Evolutionary conservation across 2,329 filamentous ascomycete species (phyloP).

Genomic region (Ustulina deusta): DNA sequence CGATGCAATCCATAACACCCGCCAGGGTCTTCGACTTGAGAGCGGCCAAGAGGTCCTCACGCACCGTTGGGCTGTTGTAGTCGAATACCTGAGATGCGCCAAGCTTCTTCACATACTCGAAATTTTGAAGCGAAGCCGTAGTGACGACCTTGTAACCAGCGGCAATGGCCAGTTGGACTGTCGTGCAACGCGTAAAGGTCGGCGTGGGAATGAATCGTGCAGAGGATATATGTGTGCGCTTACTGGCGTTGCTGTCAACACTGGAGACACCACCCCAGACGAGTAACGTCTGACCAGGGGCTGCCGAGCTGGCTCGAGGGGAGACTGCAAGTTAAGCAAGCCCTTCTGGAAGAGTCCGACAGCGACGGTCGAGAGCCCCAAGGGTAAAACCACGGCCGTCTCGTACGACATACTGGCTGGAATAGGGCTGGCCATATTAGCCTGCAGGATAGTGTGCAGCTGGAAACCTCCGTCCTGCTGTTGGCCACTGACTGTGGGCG

Average conservation of each 20-base stretch:
- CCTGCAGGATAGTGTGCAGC: slow-evolving; percentile 20
- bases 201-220: background rate
- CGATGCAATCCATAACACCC: slow-evolving; percentile 42
- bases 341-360: slow-evolving; percentile 16
- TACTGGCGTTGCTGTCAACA: slow-evolving; percentile 31
- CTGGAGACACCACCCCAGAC: slow-evolving; percentile 47
- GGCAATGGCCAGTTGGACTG: slow-evolving; percentile 29
- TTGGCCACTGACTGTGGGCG: slow-evolving; percentile 25
- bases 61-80: slow-evolving; percentile 19
- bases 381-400: slow-evolving; percentile 14
- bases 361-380: slow-evolving; percentile 23
- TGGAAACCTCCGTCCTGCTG: slow-evolving; percentile 30
- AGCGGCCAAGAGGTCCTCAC: slow-evolving; percentile 3
- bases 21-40: slow-evolving; percentile 15
- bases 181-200: slow-evolving; percentile 8
- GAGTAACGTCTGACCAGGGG: slow-evolving; percentile 31
- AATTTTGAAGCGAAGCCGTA: slow-evolving; percentile 25
- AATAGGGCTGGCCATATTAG: slow-evolving; percentile 17
- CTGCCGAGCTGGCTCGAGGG: slow-evolving; percentile 38
- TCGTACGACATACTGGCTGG: slow-evolving; percentile 23
- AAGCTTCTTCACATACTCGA: slow-evolving; percentile 29
- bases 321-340: slow-evolving; percentile 19
- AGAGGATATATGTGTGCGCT: background rate
- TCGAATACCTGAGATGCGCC: slow-evolving; percentile 30
- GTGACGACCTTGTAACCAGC: slow-evolving; percentile 34